Percentiles rank a stretch among this genome's conserved stretches.
Conservation (phyloP, 331 rosid species). For the Erythrophleum ivorense region DNA sequence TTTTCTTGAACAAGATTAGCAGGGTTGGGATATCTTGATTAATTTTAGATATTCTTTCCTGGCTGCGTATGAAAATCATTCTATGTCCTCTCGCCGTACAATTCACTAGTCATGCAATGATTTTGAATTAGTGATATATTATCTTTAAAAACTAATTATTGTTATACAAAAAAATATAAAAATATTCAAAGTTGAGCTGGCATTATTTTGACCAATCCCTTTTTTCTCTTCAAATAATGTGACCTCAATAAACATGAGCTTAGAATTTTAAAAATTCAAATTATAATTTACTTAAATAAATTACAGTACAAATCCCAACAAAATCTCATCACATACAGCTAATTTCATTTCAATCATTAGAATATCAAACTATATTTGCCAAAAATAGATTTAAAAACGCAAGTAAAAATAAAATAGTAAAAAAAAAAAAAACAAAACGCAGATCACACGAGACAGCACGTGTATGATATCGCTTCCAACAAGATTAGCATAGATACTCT, state of each 20-base stretch:
- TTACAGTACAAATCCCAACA: neutral
- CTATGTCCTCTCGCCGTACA: constrained; percentile 38
- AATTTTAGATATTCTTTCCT: neutral
- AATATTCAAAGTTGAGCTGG: constrained; percentile 32
- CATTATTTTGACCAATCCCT: neutral
- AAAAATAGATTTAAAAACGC: neutral
- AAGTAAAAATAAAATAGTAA: neutral
- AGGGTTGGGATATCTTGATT: neutral
- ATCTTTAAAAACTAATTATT: neutral
- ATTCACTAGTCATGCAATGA: constrained; percentile 12
- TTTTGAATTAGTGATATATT: neutral
- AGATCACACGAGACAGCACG: constrained; percentile 57
- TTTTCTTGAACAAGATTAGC: neutral
- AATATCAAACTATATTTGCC: neutral
- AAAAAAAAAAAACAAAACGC: neutral
- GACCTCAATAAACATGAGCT: neutral
- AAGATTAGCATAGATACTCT: constrained; percentile 47
- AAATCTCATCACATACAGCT: constrained; percentile 1
- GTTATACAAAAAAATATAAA: neutral
- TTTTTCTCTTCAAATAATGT: neutral
- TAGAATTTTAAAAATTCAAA: neutral
- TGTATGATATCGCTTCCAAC: constrained; percentile 40
- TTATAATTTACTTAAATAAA: neutral
- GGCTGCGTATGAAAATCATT: constrained; percentile 30
- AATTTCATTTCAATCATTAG: neutral